A percentile compares a stretch with the other conserved stretches of the same genome.
phyloP scores from a whole-genome alignment of 106 monocot genomes.

The Phalaenopsis aphrodite region DNA sequence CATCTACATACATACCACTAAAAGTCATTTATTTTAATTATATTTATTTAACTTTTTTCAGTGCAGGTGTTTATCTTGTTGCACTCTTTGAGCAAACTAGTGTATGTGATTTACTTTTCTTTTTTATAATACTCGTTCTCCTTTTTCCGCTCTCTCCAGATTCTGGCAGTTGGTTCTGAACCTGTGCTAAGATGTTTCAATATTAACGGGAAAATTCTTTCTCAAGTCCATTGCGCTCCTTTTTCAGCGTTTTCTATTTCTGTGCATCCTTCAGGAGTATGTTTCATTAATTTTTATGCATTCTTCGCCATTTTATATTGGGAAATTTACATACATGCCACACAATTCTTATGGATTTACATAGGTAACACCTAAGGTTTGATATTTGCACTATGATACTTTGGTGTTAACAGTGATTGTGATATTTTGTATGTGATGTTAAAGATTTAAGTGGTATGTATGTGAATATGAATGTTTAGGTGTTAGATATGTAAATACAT shows the following conservation, averaged over 20 bases:
- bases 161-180: conserved; percentile 78
- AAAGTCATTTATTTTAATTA: background rate
- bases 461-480: too few species aligned
- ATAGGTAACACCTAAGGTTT: too few species aligned
- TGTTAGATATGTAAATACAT: too few species aligned
- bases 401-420: too few species aligned
- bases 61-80: background rate
- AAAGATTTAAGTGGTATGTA: too few species aligned
- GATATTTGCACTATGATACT: too few species aligned
- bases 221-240: conserved; percentile 93
- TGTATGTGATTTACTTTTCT: background rate
- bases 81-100: background rate
- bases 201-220: conserved; percentile 63
- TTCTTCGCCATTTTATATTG: background rate
- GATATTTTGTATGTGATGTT: too few species aligned
- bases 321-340: too few species aligned
- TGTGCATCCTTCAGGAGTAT: conserved; percentile 74
- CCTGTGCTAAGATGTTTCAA: conserved; percentile 61
- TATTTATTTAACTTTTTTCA: too few species aligned
- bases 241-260: conserved; percentile 74
- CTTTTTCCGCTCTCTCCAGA: conserved; percentile 24
- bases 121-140: background rate
- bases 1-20: too few species aligned
- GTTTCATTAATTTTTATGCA: background rate
- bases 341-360: too few species aligned